Percentiles rank a stretch among this genome's conserved stretches.
phyloP scores from a whole-genome alignment of 2,329 filamentous ascomycete species.

The Aspergillus felis region DNA sequence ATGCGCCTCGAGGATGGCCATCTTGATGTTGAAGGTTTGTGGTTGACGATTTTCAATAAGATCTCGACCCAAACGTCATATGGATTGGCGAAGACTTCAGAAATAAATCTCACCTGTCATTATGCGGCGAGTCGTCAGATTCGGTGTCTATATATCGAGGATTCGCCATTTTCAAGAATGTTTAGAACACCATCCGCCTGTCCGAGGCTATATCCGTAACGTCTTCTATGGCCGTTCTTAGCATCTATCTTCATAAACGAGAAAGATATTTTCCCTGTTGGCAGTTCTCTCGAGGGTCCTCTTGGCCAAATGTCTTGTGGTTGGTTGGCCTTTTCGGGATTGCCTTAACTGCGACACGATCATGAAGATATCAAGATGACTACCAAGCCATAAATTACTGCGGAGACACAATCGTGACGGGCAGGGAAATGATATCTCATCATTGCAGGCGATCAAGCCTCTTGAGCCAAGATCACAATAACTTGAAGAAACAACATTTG shows the following conservation, averaged over 20 bases:
- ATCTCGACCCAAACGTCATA: not conserved
- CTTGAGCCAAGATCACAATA: not conserved
- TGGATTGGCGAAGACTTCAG: not conserved
- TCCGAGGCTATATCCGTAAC: not conserved
- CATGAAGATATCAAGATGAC: no score
- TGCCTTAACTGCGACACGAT: no score
- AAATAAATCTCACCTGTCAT: not conserved
- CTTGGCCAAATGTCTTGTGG: no score
- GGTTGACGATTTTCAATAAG: not conserved
- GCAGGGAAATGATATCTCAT: not conserved
- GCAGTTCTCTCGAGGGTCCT: no score
- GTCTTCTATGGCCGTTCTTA: not conserved
- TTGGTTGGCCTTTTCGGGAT: no score
- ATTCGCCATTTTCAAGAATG: no score
- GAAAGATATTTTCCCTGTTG: not conserved
- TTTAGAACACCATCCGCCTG: no score
- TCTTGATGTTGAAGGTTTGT: no score
- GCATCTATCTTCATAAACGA: not conserved
- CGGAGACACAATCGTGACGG: not conserved
- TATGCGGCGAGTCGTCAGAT: not conserved
- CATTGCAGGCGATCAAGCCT: no score
- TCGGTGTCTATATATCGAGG: not conserved
- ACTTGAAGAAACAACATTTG: not conserved
- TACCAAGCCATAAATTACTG: not conserved
- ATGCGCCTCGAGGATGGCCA: no score